Evolutionary conservation across 441 rosid species (phyloP), one percentile per base, ranked within the genome.

Genomic region (Gossypium schwendimanii): DNA sequence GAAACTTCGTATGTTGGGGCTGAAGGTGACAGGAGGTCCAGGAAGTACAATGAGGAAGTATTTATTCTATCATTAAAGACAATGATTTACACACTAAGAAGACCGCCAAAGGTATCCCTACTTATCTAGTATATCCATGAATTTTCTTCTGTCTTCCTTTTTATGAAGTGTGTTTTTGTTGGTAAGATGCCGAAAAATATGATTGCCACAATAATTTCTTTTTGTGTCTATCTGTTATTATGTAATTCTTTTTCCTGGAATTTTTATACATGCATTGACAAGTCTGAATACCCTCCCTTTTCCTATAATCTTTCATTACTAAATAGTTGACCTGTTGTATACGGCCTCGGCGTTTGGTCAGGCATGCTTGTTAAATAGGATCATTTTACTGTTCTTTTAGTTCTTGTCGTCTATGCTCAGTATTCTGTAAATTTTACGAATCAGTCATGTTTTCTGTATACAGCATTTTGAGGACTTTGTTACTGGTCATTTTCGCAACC

Each of bases 41-140:
- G 68, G 60, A 18, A 63, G 62, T 88, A 86, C 81, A 84, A 60
- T 57, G 90, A 88, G 75, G 76, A 78, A 12, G 79, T 49, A 4
- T 86, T 84, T 72, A 72, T 85, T 69, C 50, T 81, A 26, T 88
- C 92, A 10, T 80, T 88, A 78, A 88, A 86, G 84, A 86, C 92
- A 20, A 86, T 86, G 92, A 73, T 80, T 69, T 87, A 84, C 64
- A 86, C 87, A 1, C 58, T 87, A 23, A 77, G 87, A 75, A 83
- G 73, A 74, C 88, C 91, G 2, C 91, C 91, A 0, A 78, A 79
- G 91, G 91, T 86, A 85, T 6, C 2, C 60, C 72, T 26, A 17
- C 0, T 2, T n/a, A 64, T 18, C 47, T 23, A 6, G 12, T 60
- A 8, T 67, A 17, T 47, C 21, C 7, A 11, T 2, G 2, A 4